Evolutionary conservation across 2,329 filamentous ascomycete genomes (phyloP).

Genomic region (Chaetomiaceae sp.): DNA sequence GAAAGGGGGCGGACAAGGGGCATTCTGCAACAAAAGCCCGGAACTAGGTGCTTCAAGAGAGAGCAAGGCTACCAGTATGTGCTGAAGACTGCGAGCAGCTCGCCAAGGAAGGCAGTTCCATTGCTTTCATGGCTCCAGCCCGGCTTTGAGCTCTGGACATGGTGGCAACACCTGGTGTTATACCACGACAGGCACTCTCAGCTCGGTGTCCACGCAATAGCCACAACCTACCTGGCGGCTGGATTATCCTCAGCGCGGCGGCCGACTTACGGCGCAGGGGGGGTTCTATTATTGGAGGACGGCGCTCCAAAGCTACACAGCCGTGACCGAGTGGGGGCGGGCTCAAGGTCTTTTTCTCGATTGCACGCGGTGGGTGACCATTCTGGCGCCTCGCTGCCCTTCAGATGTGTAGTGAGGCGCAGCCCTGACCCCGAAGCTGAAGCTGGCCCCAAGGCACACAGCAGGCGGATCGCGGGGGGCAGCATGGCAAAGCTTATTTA

Average conservation of each 20-base stretch:
- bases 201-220: background rate
- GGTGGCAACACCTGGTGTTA: background rate
- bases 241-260: background rate
- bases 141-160: background rate
- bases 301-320: no score
- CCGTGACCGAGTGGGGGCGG: no score
- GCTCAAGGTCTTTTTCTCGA: no score
- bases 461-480: background rate
- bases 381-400: background rate
- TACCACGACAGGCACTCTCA: background rate
- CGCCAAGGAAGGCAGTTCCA: no score
- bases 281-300: slow-evolving; percentile 11
- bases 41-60: background rate
- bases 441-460: background rate
- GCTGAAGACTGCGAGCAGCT: no score
- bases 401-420: slow-evolving; percentile 1
- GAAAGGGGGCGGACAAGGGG: background rate
- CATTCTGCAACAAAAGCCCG: background rate
- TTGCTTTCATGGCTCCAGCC: background rate
- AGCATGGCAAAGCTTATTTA: background rate
- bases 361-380: no score
- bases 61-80: background rate
- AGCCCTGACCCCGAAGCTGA: background rate
- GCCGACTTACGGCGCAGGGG: background rate
- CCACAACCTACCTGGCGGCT: background rate